A percentile compares a stretch with the other conserved stretches of the same genome.
Evolutionary conservation across 1,284 basidiomycete genomes (phyloP).

Genomic region (Microbotryum violaceum): DNA sequence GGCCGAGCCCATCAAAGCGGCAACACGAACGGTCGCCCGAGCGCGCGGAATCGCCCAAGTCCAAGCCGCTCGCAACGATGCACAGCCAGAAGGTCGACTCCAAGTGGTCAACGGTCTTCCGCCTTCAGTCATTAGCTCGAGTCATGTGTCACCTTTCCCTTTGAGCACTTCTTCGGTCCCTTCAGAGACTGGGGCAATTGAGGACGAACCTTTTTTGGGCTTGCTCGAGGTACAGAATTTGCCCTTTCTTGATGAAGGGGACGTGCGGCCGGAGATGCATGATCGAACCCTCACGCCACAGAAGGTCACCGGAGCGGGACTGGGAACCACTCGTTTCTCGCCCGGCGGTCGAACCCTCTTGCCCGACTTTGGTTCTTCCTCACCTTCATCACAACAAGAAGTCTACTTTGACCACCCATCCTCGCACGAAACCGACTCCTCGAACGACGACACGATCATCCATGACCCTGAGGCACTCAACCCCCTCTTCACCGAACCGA

Average conservation of each 20-base stretch:
- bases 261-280: no score
- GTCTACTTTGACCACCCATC: background rate
- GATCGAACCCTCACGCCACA: background rate
- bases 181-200: background rate
- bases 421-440: background rate
- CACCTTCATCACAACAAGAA: slow-evolving; percentile 5
- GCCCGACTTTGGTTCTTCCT: background rate
- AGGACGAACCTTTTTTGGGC: no score
- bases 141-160: slow-evolving; percentile 41
- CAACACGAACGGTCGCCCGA: slow-evolving; percentile 57
- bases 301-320: background rate
- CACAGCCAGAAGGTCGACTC: slow-evolving; percentile 42
- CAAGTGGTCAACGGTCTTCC: slow-evolving; percentile 73
- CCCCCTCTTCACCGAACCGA: background rate
- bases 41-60: slow-evolving; percentile 75
- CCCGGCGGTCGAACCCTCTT: slow-evolving; percentile 1
- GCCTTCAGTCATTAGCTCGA: slow-evolving; percentile 33
- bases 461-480: slow-evolving; percentile 1
- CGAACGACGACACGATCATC: background rate
- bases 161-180: slow-evolving; percentile 50
- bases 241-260: no score
- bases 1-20: slow-evolving; percentile 82
- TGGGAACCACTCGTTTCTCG: slow-evolving; percentile 13
- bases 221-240: no score
- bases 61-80: slow-evolving; percentile 36